Evolutionary conservation across 1,139 yeast genomes (phyloP), one percentile per base, ranked within the genome.

Genomic region (Saccharomyces hybrid): DNA sequence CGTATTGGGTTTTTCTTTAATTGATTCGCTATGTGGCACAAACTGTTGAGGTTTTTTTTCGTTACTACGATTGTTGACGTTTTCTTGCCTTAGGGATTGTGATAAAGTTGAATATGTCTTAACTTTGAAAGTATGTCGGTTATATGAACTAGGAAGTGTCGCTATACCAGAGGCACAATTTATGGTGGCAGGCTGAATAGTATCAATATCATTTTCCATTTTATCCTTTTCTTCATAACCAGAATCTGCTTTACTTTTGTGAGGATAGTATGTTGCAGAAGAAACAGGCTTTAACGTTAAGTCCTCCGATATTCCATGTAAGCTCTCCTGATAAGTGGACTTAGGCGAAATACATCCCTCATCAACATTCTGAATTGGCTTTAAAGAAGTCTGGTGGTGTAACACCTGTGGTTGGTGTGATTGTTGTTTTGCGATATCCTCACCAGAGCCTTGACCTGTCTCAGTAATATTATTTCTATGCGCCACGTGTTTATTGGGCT

Each of bases 221-320:
- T 26, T 16, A 50, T 50, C 28, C 50, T 49, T 48, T 26, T 50
- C 42, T 16, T 47, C 55, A 49, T 32, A 32, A n/a, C 16, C 16
- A 32, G 16, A n/a, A n/a, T 5, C 38, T 5, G 51, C 61, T 52
- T 60, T 61, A 55, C 76, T 64, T 63, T 73, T 78, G 64, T 84
- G 88, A 2, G 88, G 88, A 55, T 82, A 78, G 63, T 83, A 84
- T 0, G 87, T 82, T 0, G 88, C 88, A 2, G 85, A 80, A 0
- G 87, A 79, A 0, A 82, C 80, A 0, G 84, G 84, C 55, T 80
- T 81, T 51, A 76, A 61, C 0, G 63, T 52, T 14, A 64, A 52
- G 32, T 58, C 61, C 11, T 58, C 63, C 11, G 28, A 46, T 9
- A 30, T 25, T 32, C 48, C 38, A 23, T 13, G 27, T 32, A n/a